Percentiles rank a stretch among this genome's conserved stretches.
phyloP scores from a whole-genome alignment of 371 early-diverging fungal species.

The Fennellomyces sp. region DNA sequence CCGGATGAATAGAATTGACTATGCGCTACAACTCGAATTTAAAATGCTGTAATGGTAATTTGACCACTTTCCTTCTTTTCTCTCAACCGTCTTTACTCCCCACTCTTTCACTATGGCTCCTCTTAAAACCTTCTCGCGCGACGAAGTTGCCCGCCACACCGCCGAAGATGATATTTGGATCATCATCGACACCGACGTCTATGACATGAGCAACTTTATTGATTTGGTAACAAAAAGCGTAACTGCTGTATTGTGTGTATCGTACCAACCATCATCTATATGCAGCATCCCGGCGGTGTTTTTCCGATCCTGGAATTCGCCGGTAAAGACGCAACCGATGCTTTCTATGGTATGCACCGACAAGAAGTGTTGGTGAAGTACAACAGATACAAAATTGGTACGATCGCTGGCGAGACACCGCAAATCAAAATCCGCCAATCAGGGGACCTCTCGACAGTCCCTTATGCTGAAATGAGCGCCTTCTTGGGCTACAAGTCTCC shows the following conservation, averaged over 20 bases:
- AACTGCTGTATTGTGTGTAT: background rate
- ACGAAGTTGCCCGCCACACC: conserved; percentile 80
- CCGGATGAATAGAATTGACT: background rate
- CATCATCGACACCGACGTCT: conserved; percentile 81
- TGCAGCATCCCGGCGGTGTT: conserved; percentile 89
- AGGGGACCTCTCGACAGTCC: conserved; percentile 52
- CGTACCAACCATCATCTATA: background rate
- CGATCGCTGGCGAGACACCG: conserved; percentile 39
- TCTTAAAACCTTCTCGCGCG: conserved; percentile 54
- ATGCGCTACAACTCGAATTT: background rate
- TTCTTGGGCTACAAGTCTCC: conserved; percentile 62
- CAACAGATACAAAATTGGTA: conserved; percentile 46
- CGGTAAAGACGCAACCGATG: conserved; percentile 75
- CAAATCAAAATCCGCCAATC: conserved; percentile 29
- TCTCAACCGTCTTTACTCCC: background rate
- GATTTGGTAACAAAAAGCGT: conserved; percentile 35
- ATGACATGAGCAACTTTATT: conserved; percentile 89
- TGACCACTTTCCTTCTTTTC: background rate
- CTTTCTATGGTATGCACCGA: conserved; percentile 72
- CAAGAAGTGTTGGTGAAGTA: conserved; percentile 64
- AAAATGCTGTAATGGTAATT: background rate
- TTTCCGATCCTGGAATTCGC: conserved; percentile 68
- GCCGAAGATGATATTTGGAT: conserved; percentile 87
- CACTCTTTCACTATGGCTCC: conserved; percentile 7
- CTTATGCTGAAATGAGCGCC: conserved; percentile 56